Conservation (phyloP, 768 basidiomycete genomes). For the Jaapia argillacea region DNA sequence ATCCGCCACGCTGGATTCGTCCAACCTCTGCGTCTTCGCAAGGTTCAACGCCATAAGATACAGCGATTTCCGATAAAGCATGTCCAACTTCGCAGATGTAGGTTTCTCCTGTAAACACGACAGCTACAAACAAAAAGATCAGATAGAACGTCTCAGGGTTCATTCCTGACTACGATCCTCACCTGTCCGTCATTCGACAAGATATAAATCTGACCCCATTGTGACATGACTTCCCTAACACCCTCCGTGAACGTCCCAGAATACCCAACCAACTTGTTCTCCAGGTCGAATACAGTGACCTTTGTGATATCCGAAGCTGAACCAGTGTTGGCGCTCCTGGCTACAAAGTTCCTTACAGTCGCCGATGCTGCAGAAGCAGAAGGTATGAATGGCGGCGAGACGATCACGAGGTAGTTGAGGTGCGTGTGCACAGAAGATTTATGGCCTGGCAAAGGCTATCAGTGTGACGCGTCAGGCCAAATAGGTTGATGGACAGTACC, state of each 20-base stretch:
- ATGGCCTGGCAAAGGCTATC: constrained; percentile 32
- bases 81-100: constrained; percentile 76
- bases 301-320: constrained; percentile 56
- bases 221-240: constrained; percentile 72
- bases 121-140: constrained; percentile 30
- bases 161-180: too few species aligned
- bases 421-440: constrained; percentile 74
- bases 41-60: constrained; percentile 75
- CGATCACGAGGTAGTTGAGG: constrained; percentile 80
- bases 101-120: constrained; percentile 66
- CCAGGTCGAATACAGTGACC: constrained; percentile 82
- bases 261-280: constrained; percentile 86
- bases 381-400: constrained; percentile 76
- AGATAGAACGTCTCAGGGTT: not conserved
- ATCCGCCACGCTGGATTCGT: constrained; percentile 68
- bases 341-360: constrained; percentile 67
- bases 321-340: constrained; percentile 30
- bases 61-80: constrained; percentile 72
- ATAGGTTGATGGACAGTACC: constrained; percentile 31
- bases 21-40: constrained; percentile 70
- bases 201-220: constrained; percentile 75
- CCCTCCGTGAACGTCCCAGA: constrained; percentile 75
- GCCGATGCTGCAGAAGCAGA: constrained; percentile 56
- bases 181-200: constrained; percentile 74
- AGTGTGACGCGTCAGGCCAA: not conserved